Percentiles rank a stretch among this genome's conserved stretches.
phyloP scores from a whole-genome alignment of 805 yeast species.

The Candida tammaniensis region DNA sequence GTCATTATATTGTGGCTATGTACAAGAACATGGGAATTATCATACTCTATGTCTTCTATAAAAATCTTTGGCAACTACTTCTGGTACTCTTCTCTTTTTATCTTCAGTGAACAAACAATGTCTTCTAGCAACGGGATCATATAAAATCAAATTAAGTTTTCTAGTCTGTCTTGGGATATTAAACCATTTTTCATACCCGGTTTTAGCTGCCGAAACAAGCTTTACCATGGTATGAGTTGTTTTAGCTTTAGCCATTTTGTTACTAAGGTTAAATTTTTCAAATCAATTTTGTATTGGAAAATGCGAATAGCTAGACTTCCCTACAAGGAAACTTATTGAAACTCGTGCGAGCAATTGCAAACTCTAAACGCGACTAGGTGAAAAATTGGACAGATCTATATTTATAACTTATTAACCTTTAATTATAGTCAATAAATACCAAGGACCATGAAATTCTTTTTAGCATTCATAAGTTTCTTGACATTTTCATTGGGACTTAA shows the following conservation, averaged over 20 bases:
- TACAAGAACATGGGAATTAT: too few species aligned
- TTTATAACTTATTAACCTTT: not conserved
- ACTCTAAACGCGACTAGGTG: conserved; percentile 17
- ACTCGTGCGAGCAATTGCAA: too few species aligned
- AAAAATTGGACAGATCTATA: not conserved
- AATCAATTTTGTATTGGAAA: not conserved
- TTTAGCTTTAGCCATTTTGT: conserved; percentile 52
- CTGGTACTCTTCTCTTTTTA: conserved; percentile 78
- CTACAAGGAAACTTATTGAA: conserved; percentile 1
- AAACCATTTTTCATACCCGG: conserved; percentile 83
- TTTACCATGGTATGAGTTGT: conserved; percentile 80
- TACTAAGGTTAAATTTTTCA: conserved; percentile 8
- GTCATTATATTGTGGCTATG: too few species aligned
- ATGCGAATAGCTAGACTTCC: conserved; percentile 4
- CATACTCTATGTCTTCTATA: conserved; percentile 24
- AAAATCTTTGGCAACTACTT: conserved; percentile 36
- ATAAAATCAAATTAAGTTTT: conserved; percentile 74
- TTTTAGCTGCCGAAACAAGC: conserved; percentile 82
- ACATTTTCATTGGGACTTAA: too few species aligned
- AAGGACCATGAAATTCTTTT: too few species aligned
- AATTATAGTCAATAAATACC: too few species aligned
- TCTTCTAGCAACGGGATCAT: conserved; percentile 83
- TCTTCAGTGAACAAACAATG: conserved; percentile 89
- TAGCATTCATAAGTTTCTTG: too few species aligned
- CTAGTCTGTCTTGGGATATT: conserved; percentile 80